Conservation (phyloP, 164 flowering plant species). For the Warburgia ugandensis region DNA sequence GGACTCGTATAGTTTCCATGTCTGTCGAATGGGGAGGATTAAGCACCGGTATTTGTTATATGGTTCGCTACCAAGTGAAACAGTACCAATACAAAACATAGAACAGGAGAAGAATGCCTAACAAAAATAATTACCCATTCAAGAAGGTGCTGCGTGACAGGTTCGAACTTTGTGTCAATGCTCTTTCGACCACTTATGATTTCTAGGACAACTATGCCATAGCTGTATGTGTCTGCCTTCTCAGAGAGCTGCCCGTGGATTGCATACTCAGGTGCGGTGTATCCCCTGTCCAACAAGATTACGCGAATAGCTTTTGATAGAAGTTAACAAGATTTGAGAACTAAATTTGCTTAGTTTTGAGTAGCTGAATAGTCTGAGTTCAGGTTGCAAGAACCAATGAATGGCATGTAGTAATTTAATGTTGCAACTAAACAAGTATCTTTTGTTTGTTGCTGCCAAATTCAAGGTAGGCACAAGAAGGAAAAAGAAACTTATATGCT, state of each 20-base stretch:
- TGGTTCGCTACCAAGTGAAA: too few relatives aligned
- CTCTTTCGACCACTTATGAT: slow-evolving; percentile 42
- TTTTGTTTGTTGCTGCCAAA: too few relatives aligned
- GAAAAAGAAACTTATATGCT: not conserved
- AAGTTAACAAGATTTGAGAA: too few relatives aligned
- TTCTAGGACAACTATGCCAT: slow-evolving; percentile 53
- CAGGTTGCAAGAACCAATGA: not conserved
- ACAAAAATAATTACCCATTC: slow-evolving; percentile 32
- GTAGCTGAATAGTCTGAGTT: not conserved
- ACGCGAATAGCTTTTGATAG: not conserved
- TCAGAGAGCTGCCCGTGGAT: slow-evolving; percentile 47
- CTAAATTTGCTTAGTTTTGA: not conserved
- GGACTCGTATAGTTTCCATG: slow-evolving; percentile 38
- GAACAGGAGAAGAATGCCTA: slow-evolving; percentile 7
- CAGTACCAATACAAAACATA: slow-evolving; percentile 2
- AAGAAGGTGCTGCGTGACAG: slow-evolving; percentile 36
- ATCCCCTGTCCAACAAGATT: slow-evolving; percentile 13
- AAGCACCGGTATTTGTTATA: too few relatives aligned
- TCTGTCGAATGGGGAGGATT: too few relatives aligned
- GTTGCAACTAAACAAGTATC: too few relatives aligned
- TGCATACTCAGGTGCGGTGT: slow-evolving; percentile 63
- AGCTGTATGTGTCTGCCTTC: slow-evolving; percentile 56
- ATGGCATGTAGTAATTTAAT: too few relatives aligned
- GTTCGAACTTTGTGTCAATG: slow-evolving; percentile 22
- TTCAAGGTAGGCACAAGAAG: too few relatives aligned